Percentiles rank a stretch among this genome's conserved stretches.
Evolutionary conservation across 352 stramenopile genomes (phyloP).

Genomic region (Phytophthora niederhauseri): DNA sequence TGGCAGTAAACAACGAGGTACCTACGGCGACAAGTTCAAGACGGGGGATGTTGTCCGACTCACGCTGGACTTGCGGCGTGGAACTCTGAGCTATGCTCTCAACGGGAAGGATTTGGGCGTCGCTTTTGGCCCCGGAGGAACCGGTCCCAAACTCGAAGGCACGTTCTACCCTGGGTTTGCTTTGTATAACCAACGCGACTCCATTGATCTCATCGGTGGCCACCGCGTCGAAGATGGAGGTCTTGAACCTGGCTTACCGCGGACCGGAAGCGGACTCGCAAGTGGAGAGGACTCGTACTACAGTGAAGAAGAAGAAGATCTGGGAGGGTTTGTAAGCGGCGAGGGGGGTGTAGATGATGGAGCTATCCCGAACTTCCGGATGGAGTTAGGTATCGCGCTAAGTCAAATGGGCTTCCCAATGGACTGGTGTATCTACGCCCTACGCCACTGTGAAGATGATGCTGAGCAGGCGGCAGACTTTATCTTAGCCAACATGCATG

Average conservation of each 20-base stretch:
- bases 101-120: conserved; percentile 92
- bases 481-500: conserved; percentile 86
- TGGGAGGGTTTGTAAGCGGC: conserved; percentile 28
- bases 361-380: conserved; percentile 82
- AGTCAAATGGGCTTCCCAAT: conserved; percentile 90
- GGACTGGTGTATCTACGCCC: conserved; percentile 87
- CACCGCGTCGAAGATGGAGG: conserved; percentile 81
- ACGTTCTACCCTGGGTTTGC: conserved; percentile 89
- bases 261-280: conserved; percentile 38
- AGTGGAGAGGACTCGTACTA: conserved; percentile 79
- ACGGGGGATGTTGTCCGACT: conserved; percentile 85
- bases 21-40: conserved; percentile 93
- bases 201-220: conserved; percentile 83
- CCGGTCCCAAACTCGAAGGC: conserved; percentile 84
- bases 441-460: conserved; percentile 86
- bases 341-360: conserved; percentile 38
- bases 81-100: conserved; percentile 86
- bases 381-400: conserved; percentile 78
- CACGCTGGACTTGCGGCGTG: conserved; percentile 82
- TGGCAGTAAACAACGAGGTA: conserved; percentile 89
- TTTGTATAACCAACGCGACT: conserved; percentile 90
- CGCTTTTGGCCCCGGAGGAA: conserved; percentile 87
- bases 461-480: conserved; percentile 82
- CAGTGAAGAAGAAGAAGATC: conserved; percentile 84
- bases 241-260: conserved; percentile 33